A percentile compares a stretch with the other conserved stretches of the same genome.
Evolutionary conservation across 768 basidiomycete genomes (phyloP).

Genomic region (Phlebiopsis gigantea): DNA sequence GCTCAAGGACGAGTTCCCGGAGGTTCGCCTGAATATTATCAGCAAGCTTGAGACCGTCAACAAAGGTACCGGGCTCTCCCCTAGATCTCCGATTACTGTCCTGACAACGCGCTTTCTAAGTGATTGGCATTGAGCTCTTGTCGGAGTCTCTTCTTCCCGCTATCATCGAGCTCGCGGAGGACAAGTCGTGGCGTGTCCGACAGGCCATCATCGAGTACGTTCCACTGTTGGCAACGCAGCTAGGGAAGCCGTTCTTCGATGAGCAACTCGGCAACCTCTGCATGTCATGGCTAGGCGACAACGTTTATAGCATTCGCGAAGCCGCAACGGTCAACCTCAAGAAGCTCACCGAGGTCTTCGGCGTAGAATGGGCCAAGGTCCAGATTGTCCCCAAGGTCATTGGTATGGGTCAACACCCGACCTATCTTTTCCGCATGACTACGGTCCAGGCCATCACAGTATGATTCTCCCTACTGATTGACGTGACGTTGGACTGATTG

Average conservation of each 20-base stretch:
- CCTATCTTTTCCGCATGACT: slow-evolving; percentile 97
- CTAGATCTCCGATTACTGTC: neutral
- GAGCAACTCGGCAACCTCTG: slow-evolving; percentile 95
- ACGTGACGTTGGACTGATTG: slow-evolving; percentile 1
- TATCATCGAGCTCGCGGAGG: slow-evolving; percentile 96
- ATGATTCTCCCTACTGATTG: slow-evolving; percentile 21
- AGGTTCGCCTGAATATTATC: slow-evolving; percentile 96
- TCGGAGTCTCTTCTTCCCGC: slow-evolving; percentile 95
- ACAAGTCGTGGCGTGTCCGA: slow-evolving; percentile 99
- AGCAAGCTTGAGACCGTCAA: slow-evolving; percentile 98
- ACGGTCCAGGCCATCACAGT: slow-evolving; percentile 98
- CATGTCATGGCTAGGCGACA: slow-evolving; percentile 99
- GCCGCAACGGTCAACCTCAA: slow-evolving; percentile 96
- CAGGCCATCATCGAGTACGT: slow-evolving; percentile 99
- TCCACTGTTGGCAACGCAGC: slow-evolving; percentile 96
- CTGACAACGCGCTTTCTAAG: slow-evolving; percentile 33
- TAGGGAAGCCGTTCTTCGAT: slow-evolving; percentile 96
- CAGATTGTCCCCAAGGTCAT: slow-evolving; percentile 97
- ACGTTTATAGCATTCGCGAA: slow-evolving; percentile 96
- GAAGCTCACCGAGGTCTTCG: slow-evolving; percentile 97
- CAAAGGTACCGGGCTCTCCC: slow-evolving; percentile 49
- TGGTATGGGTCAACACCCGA: slow-evolving; percentile 94
- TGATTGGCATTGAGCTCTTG: slow-evolving; percentile 95
- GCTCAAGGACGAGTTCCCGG: slow-evolving; percentile 97
- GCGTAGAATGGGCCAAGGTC: slow-evolving; percentile 92